These are phyloP conservation scores for Claviceps cyperi DNA, from an alignment of 2,329 filamentous ascomycete species.

Conservation along the genomic window DNA sequence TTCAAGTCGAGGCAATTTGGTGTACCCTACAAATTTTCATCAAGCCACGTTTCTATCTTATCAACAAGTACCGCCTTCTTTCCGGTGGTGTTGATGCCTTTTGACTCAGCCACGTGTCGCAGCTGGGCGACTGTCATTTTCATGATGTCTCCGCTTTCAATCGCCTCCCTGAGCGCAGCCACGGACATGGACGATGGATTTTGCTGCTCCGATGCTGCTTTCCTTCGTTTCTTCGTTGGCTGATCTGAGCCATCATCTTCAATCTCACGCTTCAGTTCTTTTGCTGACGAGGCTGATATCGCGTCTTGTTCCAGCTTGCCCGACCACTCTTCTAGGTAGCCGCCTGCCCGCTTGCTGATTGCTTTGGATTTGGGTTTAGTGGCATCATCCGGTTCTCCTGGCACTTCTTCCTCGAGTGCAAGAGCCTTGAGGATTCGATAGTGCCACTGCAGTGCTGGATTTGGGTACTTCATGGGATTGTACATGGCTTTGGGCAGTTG, in stretches of 20 bases:
- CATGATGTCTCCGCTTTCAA: conserved; percentile 30
- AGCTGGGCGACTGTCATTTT: conserved; percentile 41
- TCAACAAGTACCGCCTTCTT: conserved; percentile 41
- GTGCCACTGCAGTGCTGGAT: conserved; percentile 90
- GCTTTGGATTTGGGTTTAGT: conserved; percentile 75
- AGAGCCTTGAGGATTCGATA: conserved; percentile 87
- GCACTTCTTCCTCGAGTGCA: conserved; percentile 81
- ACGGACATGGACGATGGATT: conserved; percentile 24
- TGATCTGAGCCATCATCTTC: conserved; percentile 27
- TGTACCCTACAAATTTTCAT: conserved; percentile 22
- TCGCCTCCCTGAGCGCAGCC: conserved; percentile 30
- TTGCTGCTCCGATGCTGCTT: conserved; percentile 18
- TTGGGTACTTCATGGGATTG: conserved; percentile 77
- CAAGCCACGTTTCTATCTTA: conserved; percentile 41
- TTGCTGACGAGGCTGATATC: conserved; percentile 20
- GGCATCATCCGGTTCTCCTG: conserved; percentile 57
- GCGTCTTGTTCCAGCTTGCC: conserved; percentile 47
- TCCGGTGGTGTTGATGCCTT: conserved; percentile 33
- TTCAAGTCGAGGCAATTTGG: background rate
- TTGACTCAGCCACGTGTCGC: conserved; percentile 31
- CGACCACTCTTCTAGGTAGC: conserved; percentile 66
- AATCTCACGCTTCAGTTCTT: conserved; percentile 36
- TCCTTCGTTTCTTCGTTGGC: conserved; percentile 32
- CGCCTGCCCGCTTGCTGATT: conserved; percentile 77
- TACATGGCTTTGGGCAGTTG: conserved; percentile 78